Evolutionary conservation across 2,329 filamentous ascomycete genomes (phyloP), one percentile per base, ranked within the genome.

Genomic region (Trichoderma pleuroti): DNA sequence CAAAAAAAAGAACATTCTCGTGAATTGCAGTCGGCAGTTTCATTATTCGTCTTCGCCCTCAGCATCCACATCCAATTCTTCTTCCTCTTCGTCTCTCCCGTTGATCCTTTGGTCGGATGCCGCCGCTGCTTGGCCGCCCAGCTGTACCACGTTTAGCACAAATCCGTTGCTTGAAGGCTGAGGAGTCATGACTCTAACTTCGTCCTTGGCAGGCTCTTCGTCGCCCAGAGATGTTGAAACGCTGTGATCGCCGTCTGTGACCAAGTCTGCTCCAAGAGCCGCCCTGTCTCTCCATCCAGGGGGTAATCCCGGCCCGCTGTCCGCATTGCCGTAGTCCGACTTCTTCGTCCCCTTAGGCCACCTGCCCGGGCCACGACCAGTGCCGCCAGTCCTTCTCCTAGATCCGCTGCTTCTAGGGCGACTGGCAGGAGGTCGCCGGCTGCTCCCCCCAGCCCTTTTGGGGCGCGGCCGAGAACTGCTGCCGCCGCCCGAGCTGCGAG

Each of bases 331-430:
- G 70, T 91, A 91, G 75, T 91, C 89, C 49, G 86, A 86, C 77
- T 91, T 91, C 79, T 90, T 91, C 0, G 88, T 90, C 6, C 89
- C 89, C 76, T 91, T 91, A 0, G 89, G 89, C 88, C 88, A 91
- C 54, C 89, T 84, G 0, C 89, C 89, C 1, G 89, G 89, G 0
- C 89, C 89, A 65, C 89, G 85, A 2, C 89, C 89, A 1, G 89
- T 91, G 5, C 89, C 88, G 2, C 89, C 88, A 6, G 85, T 82
- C 78, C 87, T 90, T 57, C 87, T 83, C 65, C 86, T 84, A n/a
- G 81, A 80, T 16, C 82, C 78, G 62, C 77, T 81, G 68, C 80
- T 80, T 72, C 81, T 84, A n/a, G 82, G 82, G 7, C 82, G 81
- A 16, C 83, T 76, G 4, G 79, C 73, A 5, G 80, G 75, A 16